Evolutionary conservation across 345 rosid genomes (phyloP).

Genomic region (Gossypium rotundifolium): DNA sequence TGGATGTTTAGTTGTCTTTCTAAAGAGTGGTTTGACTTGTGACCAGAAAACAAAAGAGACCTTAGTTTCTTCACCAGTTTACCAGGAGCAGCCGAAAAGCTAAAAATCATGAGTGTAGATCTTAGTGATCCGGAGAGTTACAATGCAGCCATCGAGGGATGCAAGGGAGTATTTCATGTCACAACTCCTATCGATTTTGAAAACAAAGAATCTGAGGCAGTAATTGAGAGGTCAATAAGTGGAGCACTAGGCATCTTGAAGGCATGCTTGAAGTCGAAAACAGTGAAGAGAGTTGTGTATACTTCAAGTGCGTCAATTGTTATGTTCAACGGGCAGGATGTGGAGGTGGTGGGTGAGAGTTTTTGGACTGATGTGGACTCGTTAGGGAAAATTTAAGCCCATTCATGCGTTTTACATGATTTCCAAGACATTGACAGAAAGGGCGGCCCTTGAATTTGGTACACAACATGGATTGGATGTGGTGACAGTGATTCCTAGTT

Average conservation of each 20-base stretch:
- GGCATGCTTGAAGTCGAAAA: conserved; percentile 41
- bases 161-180: conserved; percentile 50
- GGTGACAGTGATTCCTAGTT: background rate
- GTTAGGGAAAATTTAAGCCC: background rate
- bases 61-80: background rate
- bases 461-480: background rate
- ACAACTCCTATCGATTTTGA: conserved; percentile 17
- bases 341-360: conserved; percentile 17
- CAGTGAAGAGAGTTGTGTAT: conserved; percentile 56
- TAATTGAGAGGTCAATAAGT: conserved; percentile 38
- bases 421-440: conserved; percentile 21
- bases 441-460: background rate
- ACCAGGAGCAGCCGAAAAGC: background rate
- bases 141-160: conserved; percentile 46
- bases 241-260: conserved; percentile 50
- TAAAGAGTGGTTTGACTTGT: background rate
- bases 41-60: background rate
- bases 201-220: conserved; percentile 10
- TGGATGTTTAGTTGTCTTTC: background rate
- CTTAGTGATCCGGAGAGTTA: conserved; percentile 44
- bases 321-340: background rate
- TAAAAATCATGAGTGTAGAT: conserved; percentile 36
- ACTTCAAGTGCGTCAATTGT: conserved; percentile 44
- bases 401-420: background rate
- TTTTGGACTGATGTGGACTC: background rate